Evolutionary conservation across 2,329 filamentous ascomycete species (phyloP), one percentile per base, ranked within the genome.

Genomic region (Tolypocladium ovalisporum): DNA sequence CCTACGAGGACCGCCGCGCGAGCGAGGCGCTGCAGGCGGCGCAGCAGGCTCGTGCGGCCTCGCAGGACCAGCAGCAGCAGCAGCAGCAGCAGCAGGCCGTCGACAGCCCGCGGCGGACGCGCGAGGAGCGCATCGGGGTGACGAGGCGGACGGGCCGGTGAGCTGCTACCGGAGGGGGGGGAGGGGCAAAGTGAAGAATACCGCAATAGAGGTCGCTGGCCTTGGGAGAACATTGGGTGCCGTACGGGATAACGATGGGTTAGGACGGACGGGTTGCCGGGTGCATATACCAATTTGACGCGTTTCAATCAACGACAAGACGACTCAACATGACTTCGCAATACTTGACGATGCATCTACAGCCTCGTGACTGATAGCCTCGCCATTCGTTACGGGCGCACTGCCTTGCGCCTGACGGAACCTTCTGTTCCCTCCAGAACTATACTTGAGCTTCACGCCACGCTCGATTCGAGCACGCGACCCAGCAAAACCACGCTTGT

Each of bases 1-100:
- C 80, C 56, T 89, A 88, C 72, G 86, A 90, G 66, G 84, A 86
- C 68, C 78, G 79, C 34, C 80, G 84, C 60, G 75, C 73, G 29
- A 71, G 71, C 56, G 71, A 76, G 60, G 73, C 72, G 36, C 67
- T 70, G 19, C 66, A 65, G 27, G 68, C 66, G 12, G 66, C 68
- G 22, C 71, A 73, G 54, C 64, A 68, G 44, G 69, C 67, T 12
- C 47, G 29, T 24, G 42, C 42, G 60, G 62, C n/a, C n/a, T n/a
- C 17, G 62, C 66, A 32, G 66, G 65, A 4, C 65, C 57, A 56
- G 53, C 62, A 54, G 52, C 61, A 62, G 54, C 62, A 57, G 51
- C 62, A 54, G 40, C 60, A 57, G 53, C 58, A 17, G 19, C 55
- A 54, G 53, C 52, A 55, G 55, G 32, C 57, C 57, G 42, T 4